Conservation (phyloP, 192 early-diverging fungal genomes). For the Coemansia sp. region DNA sequence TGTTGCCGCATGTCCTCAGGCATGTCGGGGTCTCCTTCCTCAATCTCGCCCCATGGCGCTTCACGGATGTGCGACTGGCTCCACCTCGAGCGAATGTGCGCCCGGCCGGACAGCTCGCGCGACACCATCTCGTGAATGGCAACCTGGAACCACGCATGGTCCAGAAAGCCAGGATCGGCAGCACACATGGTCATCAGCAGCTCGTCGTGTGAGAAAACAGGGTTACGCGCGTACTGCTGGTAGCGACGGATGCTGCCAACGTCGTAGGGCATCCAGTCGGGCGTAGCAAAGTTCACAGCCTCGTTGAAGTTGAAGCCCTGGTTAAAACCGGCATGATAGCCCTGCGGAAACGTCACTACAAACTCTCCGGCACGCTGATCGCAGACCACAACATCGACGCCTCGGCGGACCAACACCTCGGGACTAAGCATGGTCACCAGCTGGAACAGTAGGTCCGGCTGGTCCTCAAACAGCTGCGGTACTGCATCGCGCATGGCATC, state of each 20-base stretch:
- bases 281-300: constrained; percentile 95
- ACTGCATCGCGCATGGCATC: constrained; percentile 74
- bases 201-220: constrained; percentile 96
- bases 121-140: constrained; percentile 55
- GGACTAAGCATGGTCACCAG: constrained; percentile 91
- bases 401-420: constrained; percentile 64
- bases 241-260: constrained; percentile 80
- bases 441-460: constrained; percentile 93
- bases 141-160: constrained; percentile 42
- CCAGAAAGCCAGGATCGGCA: constrained; percentile 19
- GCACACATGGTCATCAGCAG: constrained; percentile 67
- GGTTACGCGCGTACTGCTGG: constrained; percentile 73
- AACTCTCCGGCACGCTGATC: constrained; percentile 94
- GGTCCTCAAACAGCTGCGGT: constrained; percentile 86
- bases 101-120: constrained; percentile 60
- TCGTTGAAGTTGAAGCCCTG: constrained; percentile 97
- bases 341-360: constrained; percentile 91
- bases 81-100: constrained; percentile 29
- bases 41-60: constrained; percentile 40
- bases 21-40: constrained; percentile 46
- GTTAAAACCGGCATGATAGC: constrained; percentile 97
- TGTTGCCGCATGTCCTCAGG: constrained; percentile 67
- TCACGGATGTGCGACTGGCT: constrained; percentile 18
- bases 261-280: constrained; percentile 88
- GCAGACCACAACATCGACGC: constrained; percentile 73